A percentile compares a stretch with the other conserved stretches of the same genome.
Conservation (phyloP, 2,329 filamentous ascomycete species). For the Aspergillus amoenus region DNA sequence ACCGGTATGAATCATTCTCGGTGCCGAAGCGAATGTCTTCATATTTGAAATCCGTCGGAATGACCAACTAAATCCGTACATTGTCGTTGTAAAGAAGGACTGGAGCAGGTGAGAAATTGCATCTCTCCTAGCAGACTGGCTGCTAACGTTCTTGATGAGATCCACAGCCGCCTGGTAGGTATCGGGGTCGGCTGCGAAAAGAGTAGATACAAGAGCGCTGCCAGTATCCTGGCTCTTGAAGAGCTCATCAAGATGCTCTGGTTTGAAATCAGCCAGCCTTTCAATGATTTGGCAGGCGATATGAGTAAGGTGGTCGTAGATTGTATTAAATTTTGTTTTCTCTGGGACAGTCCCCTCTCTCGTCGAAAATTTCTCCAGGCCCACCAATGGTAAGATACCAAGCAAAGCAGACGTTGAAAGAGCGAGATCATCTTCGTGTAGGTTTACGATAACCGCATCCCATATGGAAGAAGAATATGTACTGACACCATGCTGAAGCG, state of each 20-base stretch:
- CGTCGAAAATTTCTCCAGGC: slow-evolving; percentile 70
- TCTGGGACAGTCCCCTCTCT: slow-evolving; percentile 46
- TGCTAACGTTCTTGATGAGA: slow-evolving; percentile 78
- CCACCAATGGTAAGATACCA: slow-evolving; percentile 68
- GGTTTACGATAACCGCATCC: slow-evolving; percentile 69
- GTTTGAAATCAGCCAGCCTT: slow-evolving; percentile 72
- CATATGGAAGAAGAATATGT: slow-evolving; percentile 75
- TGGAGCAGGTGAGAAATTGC: slow-evolving; percentile 62
- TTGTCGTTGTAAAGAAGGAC: slow-evolving; percentile 55
- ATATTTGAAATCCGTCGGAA: slow-evolving; percentile 56
- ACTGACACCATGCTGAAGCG: slow-evolving; percentile 65
- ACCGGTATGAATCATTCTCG: slow-evolving; percentile 60
- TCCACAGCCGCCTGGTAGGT: slow-evolving; percentile 79
- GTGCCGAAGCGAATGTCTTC: slow-evolving; percentile 60
- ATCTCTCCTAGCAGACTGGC: slow-evolving; percentile 62
- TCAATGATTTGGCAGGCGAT: slow-evolving; percentile 74
- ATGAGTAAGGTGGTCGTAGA: slow-evolving; percentile 62
- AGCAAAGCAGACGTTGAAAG: slow-evolving; percentile 74
- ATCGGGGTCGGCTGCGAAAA: slow-evolving; percentile 76
- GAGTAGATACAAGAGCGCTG: slow-evolving; percentile 71
- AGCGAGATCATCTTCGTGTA: slow-evolving; percentile 65
- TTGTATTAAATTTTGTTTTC: slow-evolving; percentile 74
- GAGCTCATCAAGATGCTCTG: slow-evolving; percentile 66
- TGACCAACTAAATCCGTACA: slow-evolving; percentile 57
- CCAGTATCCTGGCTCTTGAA: slow-evolving; percentile 68